Conservation (phyloP, 768 basidiomycete genomes). For the Suillus sp. region DNA sequence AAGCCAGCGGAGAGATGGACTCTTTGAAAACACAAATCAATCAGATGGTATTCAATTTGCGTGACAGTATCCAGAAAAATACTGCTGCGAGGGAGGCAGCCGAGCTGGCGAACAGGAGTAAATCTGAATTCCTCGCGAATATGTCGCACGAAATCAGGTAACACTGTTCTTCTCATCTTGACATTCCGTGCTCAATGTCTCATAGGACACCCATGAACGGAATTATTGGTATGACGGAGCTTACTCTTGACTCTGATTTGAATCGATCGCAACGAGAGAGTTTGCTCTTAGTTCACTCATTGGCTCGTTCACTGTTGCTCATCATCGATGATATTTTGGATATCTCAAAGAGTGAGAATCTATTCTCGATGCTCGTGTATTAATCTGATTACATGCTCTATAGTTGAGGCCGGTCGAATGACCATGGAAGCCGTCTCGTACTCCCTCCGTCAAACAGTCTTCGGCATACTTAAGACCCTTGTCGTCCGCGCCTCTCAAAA, state of each 20-base stretch:
- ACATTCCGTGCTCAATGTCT: conserved; percentile 10
- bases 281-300: conserved; percentile 89
- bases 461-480: conserved; percentile 96
- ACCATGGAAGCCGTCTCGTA: conserved; percentile 99
- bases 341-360: conserved; percentile 92
- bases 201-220: conserved; percentile 99
- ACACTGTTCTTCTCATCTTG: conserved; percentile 21
- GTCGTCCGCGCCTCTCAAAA: conserved; percentile 98
- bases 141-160: conserved; percentile 97
- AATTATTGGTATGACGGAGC: conserved; percentile 99
- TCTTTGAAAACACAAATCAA: conserved; percentile 98
- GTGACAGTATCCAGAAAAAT: conserved; percentile 98
- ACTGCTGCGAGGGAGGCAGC: conserved; percentile 96
- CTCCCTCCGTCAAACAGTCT: conserved; percentile 94
- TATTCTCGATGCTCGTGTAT: not conserved
- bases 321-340: conserved; percentile 99
- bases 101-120: conserved; percentile 95
- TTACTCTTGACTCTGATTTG: conserved; percentile 95
- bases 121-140: conserved; percentile 98
- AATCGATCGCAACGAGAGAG: conserved; percentile 95
- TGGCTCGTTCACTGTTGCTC: conserved; percentile 88
- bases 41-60: conserved; percentile 97
- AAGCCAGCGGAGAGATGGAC: conserved; percentile 98
- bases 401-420: conserved; percentile 99
- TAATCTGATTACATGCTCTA: conserved; percentile 16